Conservation (phyloP, 2,329 filamentous ascomycete species). For the Orbilia ellipsospora region DNA sequence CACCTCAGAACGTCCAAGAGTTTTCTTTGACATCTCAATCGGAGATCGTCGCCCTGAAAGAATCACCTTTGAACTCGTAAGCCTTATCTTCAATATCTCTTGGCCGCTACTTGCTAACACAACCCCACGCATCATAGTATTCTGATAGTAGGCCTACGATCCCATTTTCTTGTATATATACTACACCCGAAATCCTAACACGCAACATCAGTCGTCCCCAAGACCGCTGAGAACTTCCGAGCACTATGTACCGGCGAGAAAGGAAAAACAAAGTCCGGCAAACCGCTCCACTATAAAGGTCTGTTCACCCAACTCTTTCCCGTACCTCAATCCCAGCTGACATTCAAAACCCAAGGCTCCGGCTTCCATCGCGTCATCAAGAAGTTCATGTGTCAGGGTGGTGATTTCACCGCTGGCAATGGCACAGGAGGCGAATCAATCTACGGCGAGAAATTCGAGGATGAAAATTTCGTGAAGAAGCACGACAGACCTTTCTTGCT, state of each 20-base stretch:
- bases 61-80: slow-evolving; percentile 84
- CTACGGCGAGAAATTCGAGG: slow-evolving; percentile 88
- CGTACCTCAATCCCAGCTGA: neutral
- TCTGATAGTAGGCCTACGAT: slow-evolving; percentile 64
- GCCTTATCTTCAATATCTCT: slow-evolving; percentile 58
- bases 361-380: slow-evolving; percentile 97
- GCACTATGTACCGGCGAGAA: slow-evolving; percentile 96
- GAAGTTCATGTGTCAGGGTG: slow-evolving; percentile 94
- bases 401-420: slow-evolving; percentile 84
- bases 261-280: slow-evolving; percentile 81
- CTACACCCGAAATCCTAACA: slow-evolving; percentile 42
- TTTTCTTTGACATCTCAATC: slow-evolving; percentile 93
- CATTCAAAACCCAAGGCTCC: slow-evolving; percentile 69
- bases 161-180: slow-evolving; percentile 17
- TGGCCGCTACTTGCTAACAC: neutral
- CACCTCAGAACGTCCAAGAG: slow-evolving; percentile 66
- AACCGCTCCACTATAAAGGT: slow-evolving; percentile 89
- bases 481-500: slow-evolving; percentile 93
- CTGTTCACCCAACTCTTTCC: slow-evolving; percentile 22
- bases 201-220: slow-evolving; percentile 85
- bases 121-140: slow-evolving; percentile 61
- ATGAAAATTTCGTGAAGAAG: slow-evolving; percentile 89
- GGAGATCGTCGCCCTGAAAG: slow-evolving; percentile 78
- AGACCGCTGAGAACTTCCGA: slow-evolving; percentile 96
- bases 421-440: slow-evolving; percentile 91